Conservation (phyloP, 2,329 filamentous ascomycete genomes). For the Xenosphaeropsis pyriputrescens region DNA sequence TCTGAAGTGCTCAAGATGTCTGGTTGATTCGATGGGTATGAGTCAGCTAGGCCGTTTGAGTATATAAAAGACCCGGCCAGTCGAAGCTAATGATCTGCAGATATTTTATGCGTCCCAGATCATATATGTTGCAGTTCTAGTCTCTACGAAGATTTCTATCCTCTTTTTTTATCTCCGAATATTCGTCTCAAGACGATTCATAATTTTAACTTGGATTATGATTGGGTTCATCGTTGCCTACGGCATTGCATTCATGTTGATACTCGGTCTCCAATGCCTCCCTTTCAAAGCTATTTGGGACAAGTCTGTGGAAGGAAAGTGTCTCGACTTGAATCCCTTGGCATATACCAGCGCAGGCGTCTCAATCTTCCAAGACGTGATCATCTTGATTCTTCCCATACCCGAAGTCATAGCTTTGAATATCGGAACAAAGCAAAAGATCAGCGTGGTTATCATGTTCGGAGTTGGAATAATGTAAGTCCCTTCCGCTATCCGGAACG, state of each 20-base stretch:
- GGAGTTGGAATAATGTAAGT: conserved; percentile 28
- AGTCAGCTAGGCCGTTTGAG: too few relatives aligned
- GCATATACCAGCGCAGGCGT: conserved; percentile 35
- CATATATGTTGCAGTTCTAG: neutral
- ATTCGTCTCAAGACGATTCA: neutral
- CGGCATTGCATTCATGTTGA: neutral
- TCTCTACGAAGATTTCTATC: conserved; percentile 2
- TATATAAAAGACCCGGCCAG: too few relatives aligned
- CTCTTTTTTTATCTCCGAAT: conserved; percentile 4
- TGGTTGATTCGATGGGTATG: too few relatives aligned
- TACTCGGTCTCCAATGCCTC: conserved; percentile 3
- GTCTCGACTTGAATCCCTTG: conserved; percentile 31
- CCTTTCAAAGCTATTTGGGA: conserved; percentile 38
- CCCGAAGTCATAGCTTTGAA: conserved; percentile 26
- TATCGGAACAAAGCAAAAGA: conserved; percentile 31
- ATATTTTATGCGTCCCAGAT: neutral
- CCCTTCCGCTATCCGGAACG: neutral
- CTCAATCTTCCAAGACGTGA: conserved; percentile 34
- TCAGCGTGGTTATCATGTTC: conserved; percentile 34
- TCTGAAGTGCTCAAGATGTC: too few relatives aligned
- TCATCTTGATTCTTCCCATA: conserved; percentile 35
- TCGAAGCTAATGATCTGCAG: too few relatives aligned
- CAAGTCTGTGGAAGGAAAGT: conserved; percentile 33
- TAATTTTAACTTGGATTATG: conserved; percentile 1
- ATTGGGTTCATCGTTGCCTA: conserved; percentile 1